phyloP scores from a whole-genome alignment of 169 alveolate species.

The Eimeria brunetti region DNA sequence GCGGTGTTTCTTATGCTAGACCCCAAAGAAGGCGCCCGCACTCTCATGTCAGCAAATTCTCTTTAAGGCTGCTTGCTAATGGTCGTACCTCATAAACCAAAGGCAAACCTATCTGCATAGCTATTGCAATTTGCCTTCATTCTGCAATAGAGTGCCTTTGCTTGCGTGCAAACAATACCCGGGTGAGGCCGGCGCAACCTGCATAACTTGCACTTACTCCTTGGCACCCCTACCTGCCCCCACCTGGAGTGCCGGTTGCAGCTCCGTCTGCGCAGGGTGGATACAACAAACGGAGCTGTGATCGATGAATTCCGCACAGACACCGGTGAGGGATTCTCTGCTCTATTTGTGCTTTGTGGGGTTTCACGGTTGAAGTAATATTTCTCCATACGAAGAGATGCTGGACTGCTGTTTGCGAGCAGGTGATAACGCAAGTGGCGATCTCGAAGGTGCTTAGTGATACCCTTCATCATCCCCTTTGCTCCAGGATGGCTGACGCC shows the following conservation, averaged over 20 bases:
- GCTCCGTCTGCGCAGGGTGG: conserved; percentile 48
- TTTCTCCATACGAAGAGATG: neutral
- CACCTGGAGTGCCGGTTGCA: conserved; percentile 4
- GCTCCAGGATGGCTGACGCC: neutral
- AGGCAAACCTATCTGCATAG: neutral
- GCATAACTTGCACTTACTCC: neutral
- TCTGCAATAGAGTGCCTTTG: neutral
- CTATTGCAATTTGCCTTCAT: neutral
- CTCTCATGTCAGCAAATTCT: conserved; percentile 38
- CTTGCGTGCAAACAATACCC: neutral
- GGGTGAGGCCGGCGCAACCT: neutral
- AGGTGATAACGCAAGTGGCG: conserved; percentile 24
- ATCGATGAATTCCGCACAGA: conserved; percentile 63
- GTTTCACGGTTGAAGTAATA: neutral
- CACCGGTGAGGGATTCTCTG: neutral
- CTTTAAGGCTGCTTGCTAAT: neutral
- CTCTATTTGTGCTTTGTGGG: neutral
- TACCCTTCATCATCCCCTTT: too few species aligned
- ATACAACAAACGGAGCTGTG: conserved; percentile 45
- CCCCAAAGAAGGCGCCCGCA: conserved; percentile 30
- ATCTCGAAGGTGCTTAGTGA: conserved; percentile 10
- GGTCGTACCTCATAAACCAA: neutral
- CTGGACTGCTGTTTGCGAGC: neutral
- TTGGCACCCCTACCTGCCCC: neutral
- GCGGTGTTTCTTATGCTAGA: conserved; percentile 43